phyloP scores from a whole-genome alignment of 306 rosid species.

The Vigna radiata region DNA sequence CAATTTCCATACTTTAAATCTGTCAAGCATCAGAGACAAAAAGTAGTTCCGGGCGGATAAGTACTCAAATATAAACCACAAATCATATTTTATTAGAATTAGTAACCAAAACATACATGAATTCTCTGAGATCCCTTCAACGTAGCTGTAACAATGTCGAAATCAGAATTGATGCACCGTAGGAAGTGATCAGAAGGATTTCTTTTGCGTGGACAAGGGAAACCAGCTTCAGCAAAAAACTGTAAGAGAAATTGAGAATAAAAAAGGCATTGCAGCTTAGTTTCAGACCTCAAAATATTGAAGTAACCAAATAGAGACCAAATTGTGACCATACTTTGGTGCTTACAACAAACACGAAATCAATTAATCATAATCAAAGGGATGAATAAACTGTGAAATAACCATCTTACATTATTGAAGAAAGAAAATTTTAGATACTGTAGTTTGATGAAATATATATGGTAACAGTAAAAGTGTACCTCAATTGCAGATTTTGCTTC shows the following conservation, averaged over 20 bases:
- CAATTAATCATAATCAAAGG: neutral
- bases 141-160: slow-evolving; percentile 77
- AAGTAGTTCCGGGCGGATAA: neutral
- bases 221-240: slow-evolving; percentile 88
- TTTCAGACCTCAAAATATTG: neutral
- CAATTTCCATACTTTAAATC: neutral
- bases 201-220: slow-evolving; percentile 83
- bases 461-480: slow-evolving; percentile 45
- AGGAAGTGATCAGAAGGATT: slow-evolving; percentile 93
- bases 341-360: neutral
- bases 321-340: neutral
- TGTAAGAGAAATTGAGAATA: slow-evolving; percentile 34
- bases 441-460: neutral
- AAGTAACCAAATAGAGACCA: neutral
- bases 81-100: slow-evolving; percentile 15
- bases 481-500: slow-evolving; percentile 79
- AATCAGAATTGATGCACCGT: slow-evolving; percentile 84
- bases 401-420: neutral
- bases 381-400: too few relatives aligned
- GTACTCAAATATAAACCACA: neutral
- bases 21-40: neutral
- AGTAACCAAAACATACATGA: slow-evolving; percentile 53
- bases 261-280: slow-evolving; percentile 5
- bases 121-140: slow-evolving; percentile 83
- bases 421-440: neutral